Evolutionary conservation across 208 protist genomes (phyloP).

Genomic region (Acanthamoeba quina): DNA sequence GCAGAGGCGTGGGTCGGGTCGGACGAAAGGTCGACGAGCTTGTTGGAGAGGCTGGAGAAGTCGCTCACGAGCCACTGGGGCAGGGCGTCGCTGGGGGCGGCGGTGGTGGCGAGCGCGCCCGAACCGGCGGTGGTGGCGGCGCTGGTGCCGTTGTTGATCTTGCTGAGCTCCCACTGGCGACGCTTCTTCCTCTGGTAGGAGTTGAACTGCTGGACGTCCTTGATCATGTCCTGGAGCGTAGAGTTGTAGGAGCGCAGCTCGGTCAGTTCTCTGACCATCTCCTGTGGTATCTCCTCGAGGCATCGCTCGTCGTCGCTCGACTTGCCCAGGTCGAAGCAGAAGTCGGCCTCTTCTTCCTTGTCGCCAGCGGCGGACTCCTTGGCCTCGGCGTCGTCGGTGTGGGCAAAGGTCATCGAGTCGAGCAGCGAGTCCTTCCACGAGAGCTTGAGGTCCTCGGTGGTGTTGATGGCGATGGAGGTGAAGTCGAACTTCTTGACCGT

Average conservation of each 20-base stretch:
- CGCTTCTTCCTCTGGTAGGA: constrained; percentile 37
- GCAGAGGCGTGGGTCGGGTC: not conserved
- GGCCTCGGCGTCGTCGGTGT: not conserved
- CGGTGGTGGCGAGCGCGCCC: not conserved
- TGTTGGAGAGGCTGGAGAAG: constrained; percentile 48
- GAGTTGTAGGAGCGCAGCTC: constrained; percentile 25
- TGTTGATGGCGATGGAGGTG: not conserved
- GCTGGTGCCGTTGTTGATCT: constrained; percentile 16
- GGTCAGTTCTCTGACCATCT: constrained; percentile 45
- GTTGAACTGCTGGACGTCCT: constrained; percentile 48
- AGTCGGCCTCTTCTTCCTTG: not conserved
- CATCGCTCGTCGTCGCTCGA: constrained; percentile 44
- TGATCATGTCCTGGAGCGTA: constrained; percentile 48
- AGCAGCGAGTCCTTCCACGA: constrained; percentile 46
- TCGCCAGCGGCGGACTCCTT: not conserved
- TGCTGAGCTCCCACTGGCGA: constrained; percentile 29
- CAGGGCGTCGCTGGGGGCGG: constrained; percentile 13
- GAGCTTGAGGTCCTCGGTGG: constrained; percentile 35
- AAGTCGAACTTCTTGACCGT: not conserved
- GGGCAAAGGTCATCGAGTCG: constrained; percentile 28
- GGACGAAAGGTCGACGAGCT: constrained; percentile 18
- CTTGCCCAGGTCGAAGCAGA: constrained; percentile 46
- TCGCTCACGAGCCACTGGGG: constrained; percentile 52
- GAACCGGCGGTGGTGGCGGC: not conserved
- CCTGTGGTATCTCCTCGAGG: constrained; percentile 29